Evolutionary conservation across 164 flowering plant species (phyloP).

Genomic region (Berberis vulgaris): DNA sequence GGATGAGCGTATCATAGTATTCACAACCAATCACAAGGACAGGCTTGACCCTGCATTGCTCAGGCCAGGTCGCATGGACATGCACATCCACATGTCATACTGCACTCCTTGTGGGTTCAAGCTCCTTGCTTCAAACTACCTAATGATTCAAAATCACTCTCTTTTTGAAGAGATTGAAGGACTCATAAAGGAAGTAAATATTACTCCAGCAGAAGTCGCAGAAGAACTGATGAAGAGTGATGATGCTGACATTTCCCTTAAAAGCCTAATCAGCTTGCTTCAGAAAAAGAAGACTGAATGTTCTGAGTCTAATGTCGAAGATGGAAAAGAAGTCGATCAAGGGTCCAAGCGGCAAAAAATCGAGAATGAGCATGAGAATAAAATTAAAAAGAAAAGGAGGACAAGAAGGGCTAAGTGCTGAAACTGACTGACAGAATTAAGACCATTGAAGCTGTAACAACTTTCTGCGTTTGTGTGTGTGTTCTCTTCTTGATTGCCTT

Average conservation of each 20-base stretch:
- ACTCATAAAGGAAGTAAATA: constrained; percentile 16
- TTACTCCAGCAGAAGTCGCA: constrained; percentile 59
- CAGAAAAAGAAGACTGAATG: constrained; percentile 16
- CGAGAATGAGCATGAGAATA: background rate
- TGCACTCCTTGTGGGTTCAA: constrained; percentile 11
- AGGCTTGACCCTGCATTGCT: constrained; percentile 32
- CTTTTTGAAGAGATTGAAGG: constrained; percentile 13
- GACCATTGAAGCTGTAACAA: too few relatives aligned
- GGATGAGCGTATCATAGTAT: constrained; percentile 6
- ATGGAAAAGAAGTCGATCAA: background rate
- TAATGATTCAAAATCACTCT: background rate
- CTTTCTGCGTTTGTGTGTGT: too few relatives aligned
- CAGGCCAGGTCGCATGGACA: constrained; percentile 4
- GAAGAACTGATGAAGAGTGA: constrained; percentile 53
- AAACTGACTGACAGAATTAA: too few relatives aligned
- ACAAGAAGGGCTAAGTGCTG: background rate
- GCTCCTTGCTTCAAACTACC: constrained; percentile 16
- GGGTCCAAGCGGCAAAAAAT: background rate
- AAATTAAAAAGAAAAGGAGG: background rate
- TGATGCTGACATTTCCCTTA: constrained; percentile 29
- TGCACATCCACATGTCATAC: constrained; percentile 8
- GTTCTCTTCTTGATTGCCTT: too few relatives aligned
- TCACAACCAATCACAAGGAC: constrained; percentile 32
- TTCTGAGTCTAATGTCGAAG: background rate
- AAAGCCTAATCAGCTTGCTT: constrained; percentile 28